These are phyloP conservation scores for Ophiostoma tasmaniense DNA, from an alignment of 2,329 filamentous ascomycete species.

Conservation along the genomic window DNA sequence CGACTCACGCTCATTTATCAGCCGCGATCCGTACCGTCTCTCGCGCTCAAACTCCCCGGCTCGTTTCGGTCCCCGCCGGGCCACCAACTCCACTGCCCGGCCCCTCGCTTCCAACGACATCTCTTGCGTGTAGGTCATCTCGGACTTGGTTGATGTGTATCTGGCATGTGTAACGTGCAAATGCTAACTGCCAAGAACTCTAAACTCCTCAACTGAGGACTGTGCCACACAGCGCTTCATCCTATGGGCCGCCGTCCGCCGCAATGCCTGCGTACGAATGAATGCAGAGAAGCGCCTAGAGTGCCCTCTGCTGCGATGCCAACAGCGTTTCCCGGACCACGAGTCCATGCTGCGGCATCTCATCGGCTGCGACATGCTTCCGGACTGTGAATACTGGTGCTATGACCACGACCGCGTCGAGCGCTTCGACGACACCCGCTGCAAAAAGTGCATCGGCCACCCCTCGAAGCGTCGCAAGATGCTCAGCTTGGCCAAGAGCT, in stretches of 20 bases:
- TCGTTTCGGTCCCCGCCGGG: constrained; percentile 19
- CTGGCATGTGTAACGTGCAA: not conserved
- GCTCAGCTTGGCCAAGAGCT: constrained; percentile 44
- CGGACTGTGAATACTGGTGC: constrained; percentile 47
- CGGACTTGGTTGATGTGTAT: not conserved
- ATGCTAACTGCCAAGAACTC: constrained; percentile 8
- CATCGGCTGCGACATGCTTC: constrained; percentile 39
- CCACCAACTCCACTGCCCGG: constrained; percentile 15
- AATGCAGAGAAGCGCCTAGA: constrained; percentile 39
- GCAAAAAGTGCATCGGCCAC: constrained; percentile 42
- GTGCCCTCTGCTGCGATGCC: constrained; percentile 45
- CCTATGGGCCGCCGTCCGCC: constrained; percentile 48
- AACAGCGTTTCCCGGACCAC: constrained; percentile 41
- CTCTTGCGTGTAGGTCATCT: constrained; percentile 22
- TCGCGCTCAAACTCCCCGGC: constrained; percentile 19
- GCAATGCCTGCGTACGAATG: constrained; percentile 42
- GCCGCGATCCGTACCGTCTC: constrained; percentile 6
- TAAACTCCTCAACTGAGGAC: constrained; percentile 35
- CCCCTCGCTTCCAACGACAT: constrained; percentile 11
- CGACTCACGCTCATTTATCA: constrained; percentile 13
- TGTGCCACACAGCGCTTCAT: constrained; percentile 48
- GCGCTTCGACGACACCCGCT: constrained; percentile 43
- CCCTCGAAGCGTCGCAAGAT: constrained; percentile 45
- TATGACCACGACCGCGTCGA: constrained; percentile 46
- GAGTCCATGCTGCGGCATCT: constrained; percentile 48